Base-by-base conservation (phyloP, 192 early-diverging fungal genomes). In the Coemansia sp. region DNA sequence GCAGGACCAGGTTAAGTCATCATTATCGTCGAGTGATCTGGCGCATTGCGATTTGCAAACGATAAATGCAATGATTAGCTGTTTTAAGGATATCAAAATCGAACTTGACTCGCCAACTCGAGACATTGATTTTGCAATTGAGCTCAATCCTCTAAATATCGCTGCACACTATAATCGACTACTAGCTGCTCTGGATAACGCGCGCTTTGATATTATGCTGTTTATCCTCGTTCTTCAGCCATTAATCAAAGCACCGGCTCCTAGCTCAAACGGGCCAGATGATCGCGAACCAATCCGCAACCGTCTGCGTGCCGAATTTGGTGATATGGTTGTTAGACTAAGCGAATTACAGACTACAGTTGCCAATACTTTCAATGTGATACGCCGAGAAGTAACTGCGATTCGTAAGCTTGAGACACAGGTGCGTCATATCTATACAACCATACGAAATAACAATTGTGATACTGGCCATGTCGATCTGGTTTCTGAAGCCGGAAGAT, bases 281-380 rank as follows among this genome's bases (percentile, higher is more conserved):
- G 61, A 62, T 43, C 49, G 31, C 28, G 64, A 64, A 13, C 63
- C 77, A 2, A 43, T 35, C 10, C 48, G 52, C 34, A 62, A 57
- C 26, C 52, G 67, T 4, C 49, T 80, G 48, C 72, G 72, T 20
- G 77, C 77, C 1, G 77, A 80, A 52, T 71, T 80, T 71, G 77
- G 77, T 4, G 69, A 74, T 46, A 48, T 80, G 62, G 29, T 40
- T 7, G 39, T 65, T 42, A 64, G 68, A 15, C 35, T 74, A 25
- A 15, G 62, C 2, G 69, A 74, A 31, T 25, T 71, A 20, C 39
- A 59, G n/a, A 33, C 43, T 31, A 61, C 45, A 23, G 42, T 79
- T 13, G 13, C 34, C 10, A 34, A 40, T 3, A n/a, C 33, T 13
- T 59, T 43, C 46, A 21, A 20, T n/a, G 28, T 33, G 7, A 59